Conservation (phyloP, 2,329 filamentous ascomycete species). For the Venturia pyrina region DNA sequence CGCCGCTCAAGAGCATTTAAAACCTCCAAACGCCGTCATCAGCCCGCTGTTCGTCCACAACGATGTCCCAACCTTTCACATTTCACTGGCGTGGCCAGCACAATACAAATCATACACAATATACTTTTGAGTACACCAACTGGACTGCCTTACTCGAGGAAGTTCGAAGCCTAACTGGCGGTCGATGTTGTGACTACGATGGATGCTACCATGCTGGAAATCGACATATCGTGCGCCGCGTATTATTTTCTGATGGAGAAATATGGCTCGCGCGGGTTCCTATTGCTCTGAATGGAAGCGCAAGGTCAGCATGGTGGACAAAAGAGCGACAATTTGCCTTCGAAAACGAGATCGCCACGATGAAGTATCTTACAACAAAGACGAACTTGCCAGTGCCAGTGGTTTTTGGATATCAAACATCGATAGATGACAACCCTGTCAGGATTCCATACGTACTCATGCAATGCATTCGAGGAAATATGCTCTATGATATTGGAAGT, state of each 20-base stretch:
- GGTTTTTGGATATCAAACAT: slow-evolving; percentile 7
- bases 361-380: slow-evolving; percentile 5
- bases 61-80: slow-evolving; percentile 3
- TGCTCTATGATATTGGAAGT: slow-evolving; percentile 3
- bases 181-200: background rate
- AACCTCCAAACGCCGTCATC: too few relatives aligned
- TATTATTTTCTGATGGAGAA: background rate
- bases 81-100: slow-evolving; percentile 4
- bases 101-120: slow-evolving; percentile 3
- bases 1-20: too few relatives aligned
- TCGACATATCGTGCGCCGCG: slow-evolving; percentile 7
- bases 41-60: too few relatives aligned
- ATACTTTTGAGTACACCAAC: slow-evolving; percentile 6
- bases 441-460: slow-evolving; percentile 4
- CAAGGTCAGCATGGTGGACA: slow-evolving; percentile 1
- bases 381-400: background rate
- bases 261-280: slow-evolving; percentile 9
- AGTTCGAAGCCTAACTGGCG: slow-evolving; percentile 7
- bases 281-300: slow-evolving; percentile 3
- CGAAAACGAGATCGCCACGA: slow-evolving; percentile 7
- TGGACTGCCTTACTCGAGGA: slow-evolving; percentile 2
- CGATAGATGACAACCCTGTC: background rate
- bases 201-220: slow-evolving; percentile 7
- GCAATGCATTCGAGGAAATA: slow-evolving; percentile 7
- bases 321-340: background rate